phyloP scores from a whole-genome alignment of 2,329 filamentous ascomycete species.

The Botrytis squamosa region DNA sequence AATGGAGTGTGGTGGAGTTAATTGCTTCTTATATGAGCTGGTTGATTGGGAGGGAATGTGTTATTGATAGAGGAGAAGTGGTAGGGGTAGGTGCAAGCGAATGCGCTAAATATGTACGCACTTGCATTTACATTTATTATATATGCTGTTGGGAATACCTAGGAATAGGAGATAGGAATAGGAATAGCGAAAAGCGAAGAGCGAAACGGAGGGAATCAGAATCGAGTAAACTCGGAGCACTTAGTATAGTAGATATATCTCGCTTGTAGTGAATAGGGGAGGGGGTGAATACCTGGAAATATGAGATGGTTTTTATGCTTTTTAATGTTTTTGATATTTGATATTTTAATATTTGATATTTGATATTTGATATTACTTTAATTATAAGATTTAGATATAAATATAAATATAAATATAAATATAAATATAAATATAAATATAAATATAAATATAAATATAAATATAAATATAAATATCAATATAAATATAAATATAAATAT shows the following conservation, averaged over 20 bases:
- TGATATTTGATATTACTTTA: too few relatives aligned
- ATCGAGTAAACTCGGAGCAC: not conserved
- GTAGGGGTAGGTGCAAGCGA: not conserved
- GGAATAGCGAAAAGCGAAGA: not conserved
- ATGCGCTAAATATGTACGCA: not conserved
- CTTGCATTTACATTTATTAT: not conserved
- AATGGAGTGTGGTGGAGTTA: constrained; percentile 1
- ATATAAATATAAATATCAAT: too few relatives aligned
- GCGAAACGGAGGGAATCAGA: not conserved
- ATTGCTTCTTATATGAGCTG: constrained; percentile 10
- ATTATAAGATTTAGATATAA: too few relatives aligned
- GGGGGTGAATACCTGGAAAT: not conserved
- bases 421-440: too few relatives aligned
- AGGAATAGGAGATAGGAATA: not conserved
- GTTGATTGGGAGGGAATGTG: not conserved
- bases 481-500: too few relatives aligned
- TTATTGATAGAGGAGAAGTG: not conserved
- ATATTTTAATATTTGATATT: not conserved
- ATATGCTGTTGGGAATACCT: not conserved
- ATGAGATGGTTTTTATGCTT: not conserved
- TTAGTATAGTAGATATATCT: not conserved
- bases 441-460: too few relatives aligned
- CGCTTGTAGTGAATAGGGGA: not conserved
- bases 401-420: too few relatives aligned
- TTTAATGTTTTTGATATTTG: not conserved